These are phyloP conservation scores for Phyllachora maydis DNA, from an alignment of 2,329 filamentous ascomycete species.

Conservation along the genomic window DNA sequence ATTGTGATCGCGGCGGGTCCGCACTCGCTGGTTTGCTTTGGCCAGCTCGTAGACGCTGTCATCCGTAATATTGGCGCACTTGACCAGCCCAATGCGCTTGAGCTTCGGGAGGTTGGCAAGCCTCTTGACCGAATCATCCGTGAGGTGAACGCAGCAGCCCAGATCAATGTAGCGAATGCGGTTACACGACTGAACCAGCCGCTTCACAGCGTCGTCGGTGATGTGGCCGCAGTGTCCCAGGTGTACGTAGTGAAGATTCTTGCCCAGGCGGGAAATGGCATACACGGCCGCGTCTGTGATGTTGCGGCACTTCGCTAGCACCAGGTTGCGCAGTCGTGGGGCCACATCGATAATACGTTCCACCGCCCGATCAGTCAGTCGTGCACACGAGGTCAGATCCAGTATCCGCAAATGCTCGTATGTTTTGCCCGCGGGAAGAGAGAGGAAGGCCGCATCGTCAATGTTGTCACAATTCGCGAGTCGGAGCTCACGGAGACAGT, in stretches of 20 bases:
- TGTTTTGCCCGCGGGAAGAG: constrained; percentile 42
- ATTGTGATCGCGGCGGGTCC: constrained; percentile 26
- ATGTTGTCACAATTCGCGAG: constrained; percentile 72
- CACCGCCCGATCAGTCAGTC: constrained; percentile 70
- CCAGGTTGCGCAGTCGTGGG: constrained; percentile 75
- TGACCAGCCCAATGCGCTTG: constrained; percentile 85
- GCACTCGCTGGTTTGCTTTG: constrained; percentile 36
- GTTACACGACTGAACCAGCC: constrained; percentile 69
- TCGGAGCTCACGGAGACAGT: constrained; percentile 74
- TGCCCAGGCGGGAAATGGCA: constrained; percentile 74
- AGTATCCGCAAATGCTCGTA: constrained; percentile 86
- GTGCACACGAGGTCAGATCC: constrained; percentile 74
- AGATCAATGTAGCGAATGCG: constrained; percentile 94
- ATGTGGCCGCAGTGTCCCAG: constrained; percentile 84
- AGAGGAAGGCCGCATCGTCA: constrained; percentile 72
- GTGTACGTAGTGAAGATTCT: constrained; percentile 93
- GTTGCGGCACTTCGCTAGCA: constrained; percentile 82
- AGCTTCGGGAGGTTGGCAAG: constrained; percentile 79
- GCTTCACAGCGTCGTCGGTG: constrained; percentile 73
- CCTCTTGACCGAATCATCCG: constrained; percentile 67
- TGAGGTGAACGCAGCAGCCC: constrained; percentile 81
- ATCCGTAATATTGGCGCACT: constrained; percentile 81
- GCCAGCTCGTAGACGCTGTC: constrained; percentile 72
- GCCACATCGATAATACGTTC: constrained; percentile 74
- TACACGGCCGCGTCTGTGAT: constrained; percentile 79